These are phyloP conservation scores for Hysterium pulicare DNA, from an alignment of 2,329 filamentous ascomycete genomes.

Conservation along the genomic window DNA sequence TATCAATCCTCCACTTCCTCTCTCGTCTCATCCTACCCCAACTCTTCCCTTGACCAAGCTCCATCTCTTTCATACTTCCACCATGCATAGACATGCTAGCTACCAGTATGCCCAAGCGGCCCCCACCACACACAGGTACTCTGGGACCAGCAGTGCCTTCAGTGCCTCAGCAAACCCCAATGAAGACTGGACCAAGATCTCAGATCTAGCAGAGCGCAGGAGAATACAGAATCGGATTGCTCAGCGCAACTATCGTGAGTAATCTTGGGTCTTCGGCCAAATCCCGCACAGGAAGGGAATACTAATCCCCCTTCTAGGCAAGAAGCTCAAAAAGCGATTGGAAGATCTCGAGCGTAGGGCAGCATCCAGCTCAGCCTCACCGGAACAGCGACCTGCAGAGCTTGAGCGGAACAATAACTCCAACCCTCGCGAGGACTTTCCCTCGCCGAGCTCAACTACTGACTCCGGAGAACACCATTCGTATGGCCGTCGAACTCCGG, in stretches of 20 bases:
- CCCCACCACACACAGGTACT: constrained; percentile 58
- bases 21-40: neutral
- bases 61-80: constrained; percentile 9
- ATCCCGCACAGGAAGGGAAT: constrained; percentile 1
- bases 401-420: constrained; percentile 39
- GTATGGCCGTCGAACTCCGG: constrained; percentile 21
- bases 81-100: constrained; percentile 44
- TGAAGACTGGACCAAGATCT: constrained; percentile 99
- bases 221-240: constrained; percentile 97
- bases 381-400: constrained; percentile 56
- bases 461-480: constrained; percentile 22
- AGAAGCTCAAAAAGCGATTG: constrained; percentile 87
- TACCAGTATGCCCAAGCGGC: constrained; percentile 42
- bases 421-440: constrained; percentile 36
- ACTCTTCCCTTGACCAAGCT: neutral
- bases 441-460: constrained; percentile 32
- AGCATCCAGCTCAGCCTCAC: constrained; percentile 59
- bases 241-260: constrained; percentile 92
- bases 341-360: constrained; percentile 81
- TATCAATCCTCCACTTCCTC: constrained; percentile 11
- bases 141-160: constrained; percentile 88
- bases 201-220: constrained; percentile 87
- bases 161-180: constrained; percentile 91
- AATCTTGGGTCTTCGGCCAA: constrained; percentile 2
- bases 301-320: constrained; percentile 56